phyloP scores from a whole-genome alignment of 176 grass and related monocot genomes.

The Alloteropsis semialata region DNA sequence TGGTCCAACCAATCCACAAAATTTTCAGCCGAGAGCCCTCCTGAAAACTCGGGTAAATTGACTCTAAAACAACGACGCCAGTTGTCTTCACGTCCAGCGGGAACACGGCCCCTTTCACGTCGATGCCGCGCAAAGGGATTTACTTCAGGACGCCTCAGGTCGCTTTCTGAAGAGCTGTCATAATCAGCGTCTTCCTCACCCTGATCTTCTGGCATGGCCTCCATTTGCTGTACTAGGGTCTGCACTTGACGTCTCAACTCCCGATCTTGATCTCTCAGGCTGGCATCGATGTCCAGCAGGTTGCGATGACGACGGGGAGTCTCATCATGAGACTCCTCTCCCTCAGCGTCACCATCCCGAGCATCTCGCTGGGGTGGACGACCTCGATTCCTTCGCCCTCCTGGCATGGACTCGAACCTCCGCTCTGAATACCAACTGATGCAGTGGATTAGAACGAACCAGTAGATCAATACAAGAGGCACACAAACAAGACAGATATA shows the following conservation, averaged over 20 bases:
- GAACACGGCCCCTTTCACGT: not conserved
- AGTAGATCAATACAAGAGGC: not conserved
- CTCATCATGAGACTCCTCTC: not conserved
- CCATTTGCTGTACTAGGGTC: not conserved
- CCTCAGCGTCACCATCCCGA: not conserved
- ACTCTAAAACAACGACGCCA: not conserved
- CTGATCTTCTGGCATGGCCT: not conserved
- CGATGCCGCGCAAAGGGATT: not conserved
- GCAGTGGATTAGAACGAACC: not conserved
- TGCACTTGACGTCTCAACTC: constrained; percentile 4
- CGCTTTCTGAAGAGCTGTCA: not conserved
- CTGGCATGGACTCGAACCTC: not conserved
- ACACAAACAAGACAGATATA: not conserved
- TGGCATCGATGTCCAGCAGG: not conserved
- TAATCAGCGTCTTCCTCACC: not conserved
- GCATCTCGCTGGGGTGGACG: not conserved
- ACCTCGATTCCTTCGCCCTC: not conserved
- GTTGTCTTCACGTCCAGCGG: not conserved
- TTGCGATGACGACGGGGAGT: not conserved
- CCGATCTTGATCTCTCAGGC: not conserved
- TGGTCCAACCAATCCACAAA: constrained; percentile 7
- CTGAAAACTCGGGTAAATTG: not conserved
- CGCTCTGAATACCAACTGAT: not conserved
- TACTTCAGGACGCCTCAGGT: not conserved
- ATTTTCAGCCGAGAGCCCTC: not conserved